Conservation (phyloP, 2,329 filamentous ascomycete species). For the Raffaelea ambrosiae region DNA sequence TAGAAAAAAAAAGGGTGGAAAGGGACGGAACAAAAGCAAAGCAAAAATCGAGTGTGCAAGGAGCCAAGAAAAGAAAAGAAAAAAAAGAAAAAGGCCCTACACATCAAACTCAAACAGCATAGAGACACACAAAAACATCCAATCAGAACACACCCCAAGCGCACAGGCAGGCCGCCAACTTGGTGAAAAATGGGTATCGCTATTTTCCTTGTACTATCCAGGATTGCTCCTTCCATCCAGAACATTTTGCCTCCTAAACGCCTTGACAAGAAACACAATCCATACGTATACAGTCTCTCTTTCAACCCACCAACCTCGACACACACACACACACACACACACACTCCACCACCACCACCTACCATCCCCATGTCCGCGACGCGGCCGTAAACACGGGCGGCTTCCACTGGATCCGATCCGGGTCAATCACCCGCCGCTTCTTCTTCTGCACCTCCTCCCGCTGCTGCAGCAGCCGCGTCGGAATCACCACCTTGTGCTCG, state of each 20-base stretch:
- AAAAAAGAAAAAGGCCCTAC: too few relatives aligned
- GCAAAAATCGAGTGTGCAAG: too few relatives aligned
- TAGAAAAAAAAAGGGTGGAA: neutral
- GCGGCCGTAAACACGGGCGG: slow-evolving; percentile 89
- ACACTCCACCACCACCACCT: slow-evolving; percentile 14
- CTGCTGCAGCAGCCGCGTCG: slow-evolving; percentile 71
- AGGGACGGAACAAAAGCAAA: too few relatives aligned
- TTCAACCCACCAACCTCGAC: neutral
- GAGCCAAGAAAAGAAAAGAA: neutral
- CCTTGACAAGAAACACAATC: too few relatives aligned
- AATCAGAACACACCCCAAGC: too few relatives aligned
- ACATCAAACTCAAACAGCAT: too few relatives aligned
- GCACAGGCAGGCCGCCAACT: too few relatives aligned
- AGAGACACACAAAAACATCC: too few relatives aligned
- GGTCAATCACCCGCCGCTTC: slow-evolving; percentile 66
- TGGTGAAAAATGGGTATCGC: neutral
- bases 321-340: neutral
- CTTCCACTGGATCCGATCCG: slow-evolving; percentile 82
- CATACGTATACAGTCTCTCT: neutral
- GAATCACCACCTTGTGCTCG: slow-evolving; percentile 91
- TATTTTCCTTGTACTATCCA: too few relatives aligned
- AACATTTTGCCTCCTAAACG: too few relatives aligned
- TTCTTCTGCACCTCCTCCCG: slow-evolving; percentile 75
- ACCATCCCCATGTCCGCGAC: slow-evolving; percentile 94
- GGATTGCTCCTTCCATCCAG: too few relatives aligned